These are phyloP conservation scores for Pneumocystis murina DNA, from an alignment of 1,139 yeast species.

Conservation along the genomic window DNA sequence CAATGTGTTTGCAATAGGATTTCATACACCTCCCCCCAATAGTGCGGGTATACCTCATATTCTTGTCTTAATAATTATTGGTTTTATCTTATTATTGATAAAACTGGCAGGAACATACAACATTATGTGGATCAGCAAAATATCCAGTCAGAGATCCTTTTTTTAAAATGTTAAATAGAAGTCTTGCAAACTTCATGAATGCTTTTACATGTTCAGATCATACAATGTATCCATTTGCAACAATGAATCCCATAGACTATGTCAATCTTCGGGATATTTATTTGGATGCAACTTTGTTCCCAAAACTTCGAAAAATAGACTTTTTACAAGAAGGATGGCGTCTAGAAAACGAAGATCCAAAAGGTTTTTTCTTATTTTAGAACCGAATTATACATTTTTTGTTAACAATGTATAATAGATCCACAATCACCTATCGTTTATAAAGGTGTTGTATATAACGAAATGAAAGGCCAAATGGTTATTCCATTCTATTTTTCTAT, in stretches of 20 bases:
- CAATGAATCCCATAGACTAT: conserved; percentile 73
- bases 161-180: conserved; percentile 84
- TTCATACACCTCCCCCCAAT: conserved; percentile 89
- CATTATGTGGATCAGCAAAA: conserved; percentile 79
- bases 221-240: conserved; percentile 90
- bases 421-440: conserved; percentile 45
- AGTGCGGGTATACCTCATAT: conserved; percentile 92
- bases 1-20: conserved; percentile 77
- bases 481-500: neutral
- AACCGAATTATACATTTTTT: neutral
- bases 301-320: conserved; percentile 62
- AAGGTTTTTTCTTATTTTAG: conserved; percentile 12
- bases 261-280: conserved; percentile 77
- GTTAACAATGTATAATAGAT: conserved; percentile 25
- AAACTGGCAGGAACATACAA: conserved; percentile 48
- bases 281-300: conserved; percentile 73
- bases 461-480: conserved; percentile 87
- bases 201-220: conserved; percentile 94
- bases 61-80: conserved; percentile 28
- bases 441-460: conserved; percentile 95
- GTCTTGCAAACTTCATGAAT: conserved; percentile 87
- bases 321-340: conserved; percentile 98
- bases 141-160: conserved; percentile 95
- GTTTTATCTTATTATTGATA: neutral
- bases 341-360: conserved; percentile 52